Evolutionary conservation across 305 asterid species (phyloP), one percentile per base, ranked within the genome.

Genomic region (Withania somnifera): DNA sequence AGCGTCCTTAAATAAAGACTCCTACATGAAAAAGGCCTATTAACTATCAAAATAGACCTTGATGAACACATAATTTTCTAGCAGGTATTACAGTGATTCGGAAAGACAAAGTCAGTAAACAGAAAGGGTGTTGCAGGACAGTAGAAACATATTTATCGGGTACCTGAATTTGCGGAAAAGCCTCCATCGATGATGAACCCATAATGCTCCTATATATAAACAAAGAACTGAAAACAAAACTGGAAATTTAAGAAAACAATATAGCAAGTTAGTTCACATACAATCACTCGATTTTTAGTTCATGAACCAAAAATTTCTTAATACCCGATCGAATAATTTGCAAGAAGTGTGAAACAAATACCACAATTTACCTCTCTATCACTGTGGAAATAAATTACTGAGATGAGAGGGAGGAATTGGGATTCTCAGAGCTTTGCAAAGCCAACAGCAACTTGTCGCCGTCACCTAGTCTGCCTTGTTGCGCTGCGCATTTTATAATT

Each of bases 101-200:
- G 34, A 30, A 7, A 30, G 15, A 57, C 45, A 56, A 7, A 19
- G 54, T 14, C 7, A 26, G 14, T 51, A 14, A 76, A 78, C 32
- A n/a, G n/a, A 36, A 36, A 36, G 6, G 40, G 40, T 36, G 40
- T 36, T 36, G 6, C 40, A 7, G 40, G 24, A 34, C 10, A 34
- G 32, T 38, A 17, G 17, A 54, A 34, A 38, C 42, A 8, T 10
- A 28, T 19, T 22, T 58, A 26, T 14, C 5, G 15, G 58, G 79
- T 71, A 82, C 84, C 84, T 82, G 81, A 71, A 82, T 52, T 73
- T 73, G 84, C 42, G 84, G 84, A 19, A 71, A 57, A 71, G 64
- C 61, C 6, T 82, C 84, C 77, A 54, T 57, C 61, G 80, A 58
- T n/a, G 84, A 56, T 47, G 81, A 82, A 82, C 30, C 76, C 81